Base-by-base conservation (phyloP, 768 basidiomycete species). In the Pisolithus orientalis region DNA sequence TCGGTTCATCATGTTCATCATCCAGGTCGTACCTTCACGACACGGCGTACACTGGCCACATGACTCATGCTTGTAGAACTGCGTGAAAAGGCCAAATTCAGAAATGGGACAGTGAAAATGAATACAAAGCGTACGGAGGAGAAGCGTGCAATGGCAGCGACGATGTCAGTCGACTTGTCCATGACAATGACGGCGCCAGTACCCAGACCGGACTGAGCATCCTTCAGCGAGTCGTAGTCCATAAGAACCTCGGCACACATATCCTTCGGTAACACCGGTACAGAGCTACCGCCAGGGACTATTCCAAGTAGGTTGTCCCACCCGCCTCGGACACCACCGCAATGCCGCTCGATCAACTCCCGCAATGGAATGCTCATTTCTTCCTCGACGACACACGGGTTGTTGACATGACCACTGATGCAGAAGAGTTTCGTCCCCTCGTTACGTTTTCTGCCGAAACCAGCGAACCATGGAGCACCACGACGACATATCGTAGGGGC, bases 1-100 rank as follows among this genome's bases (percentile, higher is more conserved):
- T 44, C 95, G 85, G 67, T 92, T 81, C 95, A 99, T 99, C 93
- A 98, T 97, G 72, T 97, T 95, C 83, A 88, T 91, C 90, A 99
- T 92, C 95, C 95, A 98, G 0, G 93, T 96, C 2, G 95, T 98
- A 37, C 94, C 93, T 63, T 94, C 90, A 57, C 91, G 75, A 67
- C 93, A 95, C 4, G 94, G 93, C 10, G 93, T 94, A 62, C 94
- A 97, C 66, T 98, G 95, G 13, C 95, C 94, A 61, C 94, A 98
- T 1, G 93, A 95, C 66, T 98, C 95, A 72, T 97, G 95, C 71
- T 96, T 95, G 78, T 97, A 97, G 75, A 98, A 97, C 80, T 89
- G 55, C 28, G 49, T 25, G 13, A 45, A 43, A 3, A 46, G 6
- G 3, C 11, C 9, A n/a, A 14, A 47, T 31, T 14, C 16, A 10